Evolutionary conservation across 441 rosid species (phyloP).

Genomic region (Populus hybrid): DNA sequence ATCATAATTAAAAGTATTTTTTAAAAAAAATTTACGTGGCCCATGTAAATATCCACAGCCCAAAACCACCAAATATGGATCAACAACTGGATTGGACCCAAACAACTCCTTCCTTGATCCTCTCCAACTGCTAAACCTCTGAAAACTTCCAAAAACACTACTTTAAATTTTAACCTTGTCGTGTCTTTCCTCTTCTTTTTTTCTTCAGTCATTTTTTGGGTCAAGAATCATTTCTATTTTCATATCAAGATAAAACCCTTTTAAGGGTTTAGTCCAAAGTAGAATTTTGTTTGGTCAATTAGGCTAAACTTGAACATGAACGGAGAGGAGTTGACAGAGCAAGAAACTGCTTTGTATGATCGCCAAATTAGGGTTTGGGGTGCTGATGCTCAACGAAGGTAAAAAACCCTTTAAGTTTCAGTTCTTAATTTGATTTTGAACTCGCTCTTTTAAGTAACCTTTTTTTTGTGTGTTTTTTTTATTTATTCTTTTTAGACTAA

Average conservation of each 20-base stretch:
- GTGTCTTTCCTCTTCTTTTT: background rate
- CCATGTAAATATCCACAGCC: background rate
- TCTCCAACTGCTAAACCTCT: background rate
- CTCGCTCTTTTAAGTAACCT: background rate
- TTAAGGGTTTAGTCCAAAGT: background rate
- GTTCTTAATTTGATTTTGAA: background rate
- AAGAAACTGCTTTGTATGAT: constrained; percentile 88
- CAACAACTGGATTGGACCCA: background rate
- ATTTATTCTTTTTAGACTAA: constrained; percentile 41
- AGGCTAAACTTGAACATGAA: constrained; percentile 56
- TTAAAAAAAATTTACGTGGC: background rate
- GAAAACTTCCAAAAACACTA: background rate
- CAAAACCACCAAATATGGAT: background rate
- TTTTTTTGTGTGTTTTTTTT: background rate
- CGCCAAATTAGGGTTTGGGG: constrained; percentile 99
- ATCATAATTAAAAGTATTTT: too few relatives aligned
- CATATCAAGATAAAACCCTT: background rate
- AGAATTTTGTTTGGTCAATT: background rate
- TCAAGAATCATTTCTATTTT: background rate
- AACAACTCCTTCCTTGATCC: background rate
- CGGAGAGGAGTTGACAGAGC: constrained; percentile 89
- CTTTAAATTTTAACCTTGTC: background rate
- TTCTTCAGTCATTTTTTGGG: background rate
- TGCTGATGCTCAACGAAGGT: constrained; percentile 89
- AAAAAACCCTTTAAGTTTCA: background rate